A percentile compares a stretch with the other conserved stretches of the same genome.
These are phyloP conservation scores for Petrea volubilis DNA, from an alignment of 257 asterid genomes.

Conservation along the genomic window DNA sequence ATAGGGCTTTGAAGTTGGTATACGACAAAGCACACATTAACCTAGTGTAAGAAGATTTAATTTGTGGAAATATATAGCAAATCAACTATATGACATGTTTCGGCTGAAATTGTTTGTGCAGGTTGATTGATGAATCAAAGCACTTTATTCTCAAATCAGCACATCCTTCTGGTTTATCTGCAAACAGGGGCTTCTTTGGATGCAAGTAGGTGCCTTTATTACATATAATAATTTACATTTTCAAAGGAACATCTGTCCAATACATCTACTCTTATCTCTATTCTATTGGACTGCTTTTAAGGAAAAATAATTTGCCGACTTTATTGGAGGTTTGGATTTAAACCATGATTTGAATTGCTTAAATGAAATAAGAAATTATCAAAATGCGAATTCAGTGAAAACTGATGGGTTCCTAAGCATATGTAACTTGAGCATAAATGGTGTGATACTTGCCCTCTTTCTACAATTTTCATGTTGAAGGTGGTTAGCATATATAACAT, in stretches of 20 bases:
- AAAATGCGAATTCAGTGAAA: background rate
- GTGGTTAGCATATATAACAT: background rate
- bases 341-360: background rate
- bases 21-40: background rate
- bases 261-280: background rate
- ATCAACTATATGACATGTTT: background rate
- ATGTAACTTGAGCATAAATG: background rate
- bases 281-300: constrained; percentile 7
- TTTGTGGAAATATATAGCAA: background rate
- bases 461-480: background rate
- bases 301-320: background rate
- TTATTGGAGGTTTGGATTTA: background rate
- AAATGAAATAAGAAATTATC: background rate
- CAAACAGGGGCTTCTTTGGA: constrained; percentile 95
- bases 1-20: constrained; percentile 8
- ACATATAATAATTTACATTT: constrained; percentile 10
- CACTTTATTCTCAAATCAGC: constrained; percentile 85
- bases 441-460: background rate
- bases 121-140: constrained; percentile 84
- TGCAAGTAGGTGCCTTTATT: constrained; percentile 65
- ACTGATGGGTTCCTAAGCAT: background rate
- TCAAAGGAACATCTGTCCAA: background rate
- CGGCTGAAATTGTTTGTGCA: constrained; percentile 33
- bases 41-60: background rate
- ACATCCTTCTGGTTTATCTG: constrained; percentile 99